A percentile compares a stretch with the other conserved stretches of the same genome.
Conservation (phyloP, 352 stramenopile species). For the Phytophthora uliginosa region DNA sequence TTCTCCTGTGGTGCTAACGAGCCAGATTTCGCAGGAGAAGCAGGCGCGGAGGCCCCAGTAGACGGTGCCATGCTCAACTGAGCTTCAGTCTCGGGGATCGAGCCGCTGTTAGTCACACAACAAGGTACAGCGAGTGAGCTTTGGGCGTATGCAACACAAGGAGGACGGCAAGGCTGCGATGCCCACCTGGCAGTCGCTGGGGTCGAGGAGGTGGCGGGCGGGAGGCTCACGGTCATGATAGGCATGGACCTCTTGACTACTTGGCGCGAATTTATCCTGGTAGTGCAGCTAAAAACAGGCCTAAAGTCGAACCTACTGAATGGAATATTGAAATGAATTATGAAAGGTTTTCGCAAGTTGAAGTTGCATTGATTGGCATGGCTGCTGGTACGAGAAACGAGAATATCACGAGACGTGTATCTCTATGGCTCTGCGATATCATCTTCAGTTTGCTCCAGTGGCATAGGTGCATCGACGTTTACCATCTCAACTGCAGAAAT, state of each 20-base stretch:
- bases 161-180: not conserved
- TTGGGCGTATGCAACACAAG: not conserved
- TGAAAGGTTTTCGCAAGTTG: conserved; percentile 12
- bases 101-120: conserved; percentile 18
- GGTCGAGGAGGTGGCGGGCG: conserved; percentile 23
- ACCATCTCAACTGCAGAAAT: conserved; percentile 48
- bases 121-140: conserved; percentile 10
- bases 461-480: not conserved
- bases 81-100: conserved; percentile 22
- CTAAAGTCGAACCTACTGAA: conserved; percentile 19
- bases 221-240: conserved; percentile 41
- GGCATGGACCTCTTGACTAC: conserved; percentile 22
- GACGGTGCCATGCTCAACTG: conserved; percentile 26
- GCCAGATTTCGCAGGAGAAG: conserved; percentile 20
- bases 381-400: not conserved
- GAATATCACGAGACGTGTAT: not conserved
- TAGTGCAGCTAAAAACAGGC: conserved; percentile 21
- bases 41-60: conserved; percentile 6
- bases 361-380: conserved; percentile 28
- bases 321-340: conserved; percentile 28
- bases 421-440: conserved; percentile 1
- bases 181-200: conserved; percentile 24
- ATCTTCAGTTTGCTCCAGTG: not conserved
- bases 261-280: conserved; percentile 41
- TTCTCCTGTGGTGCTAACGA: conserved; percentile 7